Evolutionary conservation across 768 basidiomycete species (phyloP).

Genomic region (Sporobolomyces roseus): DNA sequence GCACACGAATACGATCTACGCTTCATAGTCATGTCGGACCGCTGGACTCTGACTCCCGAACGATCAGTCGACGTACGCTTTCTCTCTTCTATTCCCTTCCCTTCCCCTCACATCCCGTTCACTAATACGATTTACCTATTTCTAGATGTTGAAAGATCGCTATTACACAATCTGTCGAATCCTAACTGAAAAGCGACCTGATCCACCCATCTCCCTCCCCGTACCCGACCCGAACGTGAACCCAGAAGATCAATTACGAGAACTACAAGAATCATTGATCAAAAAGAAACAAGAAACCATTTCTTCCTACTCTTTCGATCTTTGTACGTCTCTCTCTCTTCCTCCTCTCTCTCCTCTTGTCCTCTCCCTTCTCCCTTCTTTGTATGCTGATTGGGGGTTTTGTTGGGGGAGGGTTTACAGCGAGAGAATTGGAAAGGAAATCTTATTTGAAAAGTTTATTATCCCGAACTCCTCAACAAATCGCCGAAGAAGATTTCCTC

Average conservation of each 20-base stretch:
- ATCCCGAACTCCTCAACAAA: conserved; percentile 78
- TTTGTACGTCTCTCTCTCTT: conserved; percentile 56
- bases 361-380: no score
- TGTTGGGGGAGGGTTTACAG: no score
- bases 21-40: conserved; percentile 84
- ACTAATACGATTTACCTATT: background rate
- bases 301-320: conserved; percentile 61
- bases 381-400: no score
- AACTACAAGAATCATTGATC: conserved; percentile 23
- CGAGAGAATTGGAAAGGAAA: conserved; percentile 81
- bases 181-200: conserved; percentile 60
- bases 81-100: background rate
- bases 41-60: conserved; percentile 70
- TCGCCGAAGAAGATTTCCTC: conserved; percentile 90
- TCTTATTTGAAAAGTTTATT: conserved; percentile 82
- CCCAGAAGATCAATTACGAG: background rate
- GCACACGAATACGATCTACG: conserved; percentile 77
- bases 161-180: conserved; percentile 89
- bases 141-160: conserved; percentile 62
- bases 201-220: background rate
- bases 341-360: background rate
- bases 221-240: no score
- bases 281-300: conserved; percentile 13
- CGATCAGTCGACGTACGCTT: conserved; percentile 38
- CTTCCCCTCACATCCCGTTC: background rate